Evolutionary conservation across 257 asterid species (phyloP), one percentile per base, ranked within the genome.

Genomic region (Schizonepeta tenuifolia): DNA sequence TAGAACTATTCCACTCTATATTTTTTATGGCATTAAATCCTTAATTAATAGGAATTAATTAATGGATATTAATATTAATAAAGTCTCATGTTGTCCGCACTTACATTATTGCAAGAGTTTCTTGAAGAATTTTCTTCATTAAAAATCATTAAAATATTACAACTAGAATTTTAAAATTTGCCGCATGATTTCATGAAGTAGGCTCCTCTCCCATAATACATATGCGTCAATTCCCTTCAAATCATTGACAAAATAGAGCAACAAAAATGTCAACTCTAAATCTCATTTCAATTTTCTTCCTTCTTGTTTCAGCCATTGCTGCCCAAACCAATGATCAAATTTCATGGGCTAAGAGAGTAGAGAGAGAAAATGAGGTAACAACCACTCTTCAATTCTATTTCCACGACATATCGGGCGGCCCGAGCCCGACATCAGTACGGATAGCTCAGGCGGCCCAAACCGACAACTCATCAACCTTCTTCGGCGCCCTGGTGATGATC

Each of bases 401-500:
- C 61, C 61, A 55, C 36, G 61, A 55, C n/a, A 55, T 21, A 7
- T 55, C 61, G 35, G 17, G 61, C 61, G 61, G 61, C 61, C 61
- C 35, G 61, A 55, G 31, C 61, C 61, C 61, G 35, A 55, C 36
- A 4, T 55, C 61, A 13, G 61, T 55, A 6, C 22, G 61, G 61
- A 55, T 55, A 21, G 61, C 61, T 2, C 35, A 55, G 3, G 11
- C 61, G 6, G 8, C 61, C n/a, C 35, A 24, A 22, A 55, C 61
- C 36, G 9, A 55, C 61, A 8, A 9, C 61, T 55, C 61, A 14
- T 55, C 61, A 1, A 55, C 61, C 35, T 55, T 55, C 61, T 55
- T 55, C 8, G 61, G 35, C 3, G 61, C 61, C 4, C 56, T 89
- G 11, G 15, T 66, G 46, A 92, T 92, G 96, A 77, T 85, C 5